phyloP scores from a whole-genome alignment of 148 eudicot genomes.

The Cornus kousa region DNA sequence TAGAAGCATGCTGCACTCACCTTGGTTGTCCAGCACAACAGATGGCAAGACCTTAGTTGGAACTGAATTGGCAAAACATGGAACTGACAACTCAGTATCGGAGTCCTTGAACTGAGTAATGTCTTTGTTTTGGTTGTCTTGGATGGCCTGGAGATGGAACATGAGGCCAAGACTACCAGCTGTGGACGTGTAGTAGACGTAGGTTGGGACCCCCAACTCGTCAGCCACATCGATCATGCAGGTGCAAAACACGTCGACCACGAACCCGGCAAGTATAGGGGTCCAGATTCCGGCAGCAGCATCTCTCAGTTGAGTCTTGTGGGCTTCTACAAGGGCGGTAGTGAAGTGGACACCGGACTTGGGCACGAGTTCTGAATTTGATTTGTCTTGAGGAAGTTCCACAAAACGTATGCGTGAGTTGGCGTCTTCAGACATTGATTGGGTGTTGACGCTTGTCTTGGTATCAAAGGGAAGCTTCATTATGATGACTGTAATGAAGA shows the following conservation, averaged over 20 bases:
- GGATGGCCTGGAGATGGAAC: conserved; percentile 13
- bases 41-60: no score
- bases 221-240: conserved; percentile 24
- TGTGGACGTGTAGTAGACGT: conserved; percentile 21
- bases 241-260: conserved; percentile 37
- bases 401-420: background rate
- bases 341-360: background rate
- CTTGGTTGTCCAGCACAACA: no score
- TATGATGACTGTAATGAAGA: background rate
- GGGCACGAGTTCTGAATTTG: background rate
- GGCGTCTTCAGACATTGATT: background rate
- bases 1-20: no score
- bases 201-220: conserved; percentile 24
- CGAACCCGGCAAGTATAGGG: conserved; percentile 13
- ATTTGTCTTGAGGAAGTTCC: conserved; percentile 1
- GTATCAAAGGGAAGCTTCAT: conserved; percentile 10
- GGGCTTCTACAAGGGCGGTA: background rate
- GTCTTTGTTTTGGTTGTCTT: background rate
- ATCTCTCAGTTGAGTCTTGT: conserved; percentile 1
- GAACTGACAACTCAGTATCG: background rate
- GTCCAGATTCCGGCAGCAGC: background rate
- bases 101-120: no score
- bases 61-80: background rate
- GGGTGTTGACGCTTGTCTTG: background rate
- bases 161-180: conserved; percentile 11